Evolutionary conservation across 2,329 filamentous ascomycete species (phyloP), one percentile per base, ranked within the genome.

Genomic region (Nemania abortiva): DNA sequence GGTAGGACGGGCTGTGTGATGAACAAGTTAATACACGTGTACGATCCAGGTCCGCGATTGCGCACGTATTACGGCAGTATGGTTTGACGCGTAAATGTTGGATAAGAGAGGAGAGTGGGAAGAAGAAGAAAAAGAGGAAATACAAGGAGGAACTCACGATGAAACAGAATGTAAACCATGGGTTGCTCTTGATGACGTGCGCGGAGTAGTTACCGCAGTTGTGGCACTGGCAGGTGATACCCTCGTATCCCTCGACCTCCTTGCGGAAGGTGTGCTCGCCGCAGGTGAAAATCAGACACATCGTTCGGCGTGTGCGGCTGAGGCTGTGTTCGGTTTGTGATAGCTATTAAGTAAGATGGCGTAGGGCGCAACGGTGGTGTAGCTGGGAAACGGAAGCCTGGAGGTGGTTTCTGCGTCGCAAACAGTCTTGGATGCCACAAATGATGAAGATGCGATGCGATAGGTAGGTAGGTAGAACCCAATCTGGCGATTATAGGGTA

Each of bases 121-220:
- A 6, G 15, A n/a, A 27, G 45, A 27, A 47, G 15, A n/a, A 27
- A 37, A 27, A 47, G 29, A 18, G 37, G 49, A 34, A 9, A 24
- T 56, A 6, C 37, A 20, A 54, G 18, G n/a, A 31, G 55, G 24
- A 10, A 82, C 86, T 76, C 80, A 90, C 88, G 62, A 94, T 81
- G 81, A 92, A 94, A 84, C 92, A 94, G 76, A 94, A 90, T 5
- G 92, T 94, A 77, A 94, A 94, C 90, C 91, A 94, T 50, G 89
- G 89, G 68, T 90, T 85, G 67, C 85, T 86, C 79, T 90, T 90
- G 76, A 89, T 83, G 66, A 90, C 88, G 70, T 82, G 83, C 15
- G 84, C 89, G 2, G 85, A 83, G 80, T 87, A 88, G 82, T 91
- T 91, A 61, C 89, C 88, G 79, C 89, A 91, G 79, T 91, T 89